Base-by-base conservation (phyloP, 768 basidiomycete genomes). In the Russula sp. region DNA sequence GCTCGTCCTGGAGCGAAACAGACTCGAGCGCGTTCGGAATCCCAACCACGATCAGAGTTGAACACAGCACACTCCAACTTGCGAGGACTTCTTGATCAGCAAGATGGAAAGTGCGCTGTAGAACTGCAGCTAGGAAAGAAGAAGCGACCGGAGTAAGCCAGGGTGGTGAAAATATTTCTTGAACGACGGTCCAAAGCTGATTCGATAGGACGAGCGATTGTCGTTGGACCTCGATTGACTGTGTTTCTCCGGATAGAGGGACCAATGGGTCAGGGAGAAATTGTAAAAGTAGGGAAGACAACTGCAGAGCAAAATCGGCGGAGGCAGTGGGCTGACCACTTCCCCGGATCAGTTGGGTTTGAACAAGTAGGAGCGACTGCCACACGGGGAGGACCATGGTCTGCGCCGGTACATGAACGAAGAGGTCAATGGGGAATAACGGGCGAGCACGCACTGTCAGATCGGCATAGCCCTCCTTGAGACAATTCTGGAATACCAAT, bases 31-130 rank as follows among this genome's bases (percentile, higher is more conserved):
- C 52, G 36, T 63, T 45, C 50, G 56, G 61, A 32, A 59, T 59
- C 20, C 52, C 62, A 20, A 55, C 34, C 14, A 22, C n/a, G 14
- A 63, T 55, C 47, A 63, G 52, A 50, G 7, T 25, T 7, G 62
- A 63, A 41, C 62, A 63, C 9, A 63, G n/a, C 16, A 45, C 10
- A 55, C 57, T 47, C 62, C 62, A 63, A 7, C 32, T 59, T 18
- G 29, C 32, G 8, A 63, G 57, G 32, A 63, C 39, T 4, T 59
- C 46, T 1, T 42, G 38, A 39, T 63, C 41, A n/a, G 41, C 43
- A 35, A 63, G 57, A 32, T 55, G 13, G 53, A 55, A 63, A 16
- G 45, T 36, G 5, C 47, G 62, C 10, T 49, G 62, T 35, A 59
- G 34, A 42, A 39, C 45, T 7, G 62, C 20, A 6, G 34, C 39